Percentiles rank a stretch among this genome's conserved stretches.
Conservation (phyloP, 108 stramenopile genomes). For the Cylindrotheca fusiformis region DNA sequence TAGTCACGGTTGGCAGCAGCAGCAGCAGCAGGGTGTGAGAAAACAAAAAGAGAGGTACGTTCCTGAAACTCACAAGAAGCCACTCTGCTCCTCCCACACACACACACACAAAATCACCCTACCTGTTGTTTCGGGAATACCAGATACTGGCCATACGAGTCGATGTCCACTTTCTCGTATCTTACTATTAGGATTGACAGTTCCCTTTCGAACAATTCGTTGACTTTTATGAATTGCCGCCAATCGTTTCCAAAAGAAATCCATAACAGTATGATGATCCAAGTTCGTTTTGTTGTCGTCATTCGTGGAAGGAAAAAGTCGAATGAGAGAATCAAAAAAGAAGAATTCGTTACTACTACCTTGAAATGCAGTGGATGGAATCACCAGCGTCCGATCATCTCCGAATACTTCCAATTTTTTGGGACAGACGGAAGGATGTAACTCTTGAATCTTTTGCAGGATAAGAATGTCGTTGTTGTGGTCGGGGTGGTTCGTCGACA, state of each 20-base stretch:
- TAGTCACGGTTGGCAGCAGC: too few species aligned
- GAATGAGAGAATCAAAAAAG: slow-evolving; percentile 1
- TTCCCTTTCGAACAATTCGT: slow-evolving; percentile 73
- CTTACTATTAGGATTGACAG: slow-evolving; percentile 67
- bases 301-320: neutral
- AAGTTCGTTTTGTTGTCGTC: neutral
- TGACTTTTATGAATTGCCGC: slow-evolving; percentile 32
- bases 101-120: too few species aligned
- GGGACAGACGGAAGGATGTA: slow-evolving; percentile 30
- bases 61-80: neutral
- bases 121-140: slow-evolving; percentile 10
- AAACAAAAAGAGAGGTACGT: neutral
- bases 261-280: neutral
- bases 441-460: slow-evolving; percentile 14
- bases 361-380: slow-evolving; percentile 54
- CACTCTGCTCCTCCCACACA: too few species aligned
- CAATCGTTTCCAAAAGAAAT: slow-evolving; percentile 51
- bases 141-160: slow-evolving; percentile 55
- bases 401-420: slow-evolving; percentile 67
- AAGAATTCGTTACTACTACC: slow-evolving; percentile 1
- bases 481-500: neutral
- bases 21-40: slow-evolving; percentile 13
- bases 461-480: neutral
- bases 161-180: slow-evolving; percentile 75
- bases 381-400: slow-evolving; percentile 74